Percentiles rank a stretch among this genome's conserved stretches.
Evolutionary conservation across 2,329 filamentous ascomycete genomes (phyloP).

Genomic region (Orbilia brochopaga): DNA sequence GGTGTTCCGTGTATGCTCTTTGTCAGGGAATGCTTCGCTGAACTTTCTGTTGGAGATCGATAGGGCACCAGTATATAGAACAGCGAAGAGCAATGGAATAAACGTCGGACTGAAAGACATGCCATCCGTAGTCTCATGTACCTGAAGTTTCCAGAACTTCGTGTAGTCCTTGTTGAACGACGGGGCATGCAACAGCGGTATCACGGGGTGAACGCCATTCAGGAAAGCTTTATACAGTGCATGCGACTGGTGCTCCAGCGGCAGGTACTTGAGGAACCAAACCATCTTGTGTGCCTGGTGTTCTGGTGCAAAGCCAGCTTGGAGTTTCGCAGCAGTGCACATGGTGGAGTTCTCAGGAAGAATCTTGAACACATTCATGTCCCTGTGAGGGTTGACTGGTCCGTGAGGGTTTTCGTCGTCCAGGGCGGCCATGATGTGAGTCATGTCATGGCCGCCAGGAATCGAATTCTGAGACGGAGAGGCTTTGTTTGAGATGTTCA

Average conservation of each 20-base stretch:
- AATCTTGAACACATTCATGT: slow-evolving; percentile 32
- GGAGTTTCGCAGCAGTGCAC: slow-evolving; percentile 42
- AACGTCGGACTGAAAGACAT: slow-evolving; percentile 52
- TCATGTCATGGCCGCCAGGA: slow-evolving; percentile 24
- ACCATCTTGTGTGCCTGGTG: slow-evolving; percentile 41
- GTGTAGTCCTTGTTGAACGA: slow-evolving; percentile 53
- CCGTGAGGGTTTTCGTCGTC: slow-evolving; percentile 34
- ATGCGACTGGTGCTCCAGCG: slow-evolving; percentile 46
- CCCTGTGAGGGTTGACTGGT: slow-evolving; percentile 36
- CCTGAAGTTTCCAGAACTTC: slow-evolving; percentile 52
- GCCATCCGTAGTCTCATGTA: slow-evolving; percentile 48
- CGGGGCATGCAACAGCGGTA: slow-evolving; percentile 54
- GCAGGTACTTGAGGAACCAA: slow-evolving; percentile 45
- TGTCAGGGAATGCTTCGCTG: slow-evolving; percentile 33
- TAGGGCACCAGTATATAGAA: slow-evolving; percentile 54
- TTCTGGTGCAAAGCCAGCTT: slow-evolving; percentile 43
- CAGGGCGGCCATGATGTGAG: slow-evolving; percentile 36
- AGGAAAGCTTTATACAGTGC: slow-evolving; percentile 53
- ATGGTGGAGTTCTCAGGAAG: slow-evolving; percentile 44
- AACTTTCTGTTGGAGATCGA: slow-evolving; percentile 52
- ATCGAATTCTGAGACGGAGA: slow-evolving; percentile 6
- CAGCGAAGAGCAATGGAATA: slow-evolving; percentile 52
- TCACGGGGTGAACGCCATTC: slow-evolving; percentile 53
- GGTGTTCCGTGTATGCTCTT: slow-evolving; percentile 47
- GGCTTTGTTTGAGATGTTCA: slow-evolving; percentile 6